Conservation (phyloP, 352 stramenopile species). For the Phytophthora melonis region DNA sequence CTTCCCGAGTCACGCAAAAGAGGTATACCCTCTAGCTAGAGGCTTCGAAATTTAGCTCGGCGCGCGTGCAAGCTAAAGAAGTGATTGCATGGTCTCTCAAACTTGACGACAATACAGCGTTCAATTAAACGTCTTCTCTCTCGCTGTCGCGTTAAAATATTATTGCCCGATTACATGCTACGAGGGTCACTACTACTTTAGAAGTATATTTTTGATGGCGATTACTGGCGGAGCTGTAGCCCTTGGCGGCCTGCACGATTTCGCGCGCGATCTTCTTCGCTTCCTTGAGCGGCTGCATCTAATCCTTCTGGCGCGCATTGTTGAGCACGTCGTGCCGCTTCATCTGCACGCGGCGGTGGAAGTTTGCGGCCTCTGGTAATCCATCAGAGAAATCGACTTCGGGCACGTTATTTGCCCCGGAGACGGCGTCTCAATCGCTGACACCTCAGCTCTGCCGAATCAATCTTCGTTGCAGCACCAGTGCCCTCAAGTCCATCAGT, state of each 20-base stretch:
- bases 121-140: too few species aligned
- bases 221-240: slow-evolving; percentile 60
- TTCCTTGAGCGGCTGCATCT: slow-evolving; percentile 88
- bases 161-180: slow-evolving; percentile 14
- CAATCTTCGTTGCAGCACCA: not conserved
- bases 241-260: slow-evolving; percentile 81
- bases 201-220: slow-evolving; percentile 7
- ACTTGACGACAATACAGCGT: too few species aligned
- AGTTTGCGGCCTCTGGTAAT: not conserved
- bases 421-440: not conserved
- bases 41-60: too few species aligned
- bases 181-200: slow-evolving; percentile 11
- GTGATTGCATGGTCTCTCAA: too few species aligned
- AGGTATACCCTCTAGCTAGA: too few species aligned
- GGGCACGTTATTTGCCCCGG: not conserved
- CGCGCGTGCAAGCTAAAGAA: too few species aligned
- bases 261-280: slow-evolving; percentile 89
- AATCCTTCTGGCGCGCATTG: slow-evolving; percentile 81
- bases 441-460: not conserved
- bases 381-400: not conserved
- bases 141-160: not conserved
- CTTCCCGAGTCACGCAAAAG: too few species aligned
- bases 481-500: not conserved
- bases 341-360: slow-evolving; percentile 79
- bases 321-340: slow-evolving; percentile 90